Base-by-base conservation (phyloP, 2,329 filamentous ascomycete species). In the Trichophyton verrucosum region DNA sequence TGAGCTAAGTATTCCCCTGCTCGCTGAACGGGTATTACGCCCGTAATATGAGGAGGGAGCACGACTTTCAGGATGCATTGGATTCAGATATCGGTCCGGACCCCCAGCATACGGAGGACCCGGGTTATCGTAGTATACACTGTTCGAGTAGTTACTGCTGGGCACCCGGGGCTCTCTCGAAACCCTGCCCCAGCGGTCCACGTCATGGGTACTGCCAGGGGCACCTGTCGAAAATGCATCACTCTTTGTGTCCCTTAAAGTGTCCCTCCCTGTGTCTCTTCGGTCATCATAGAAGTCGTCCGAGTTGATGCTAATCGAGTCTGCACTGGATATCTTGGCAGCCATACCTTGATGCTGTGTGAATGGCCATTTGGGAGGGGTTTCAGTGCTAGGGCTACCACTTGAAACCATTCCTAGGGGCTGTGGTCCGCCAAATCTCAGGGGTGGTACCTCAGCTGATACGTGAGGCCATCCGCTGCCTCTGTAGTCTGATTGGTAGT, bases 361-460 rank as follows among this genome's bases (percentile, higher is more conserved):
- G 15, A 75, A 66, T n/a, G 66, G 68, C 22, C 69, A 65, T 11
- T 64, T 65, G 38, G 68, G 65, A 1, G 68, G 63, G 64, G 71
- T 65, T 63, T 73, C 72, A 2, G 76, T 74, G 47, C 70, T 76
- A n/a, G 76, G 75, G 61, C 74, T 77, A 22, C 74, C 74, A 15
- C 70, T 75, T 13, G 69, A 53, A 2, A 78, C 76, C 3, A 66
- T 69, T 11, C 72, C 75, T 4, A 77, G 65, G 1, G 74, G 73
- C 58, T 72, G 72, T 2, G 74, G 71, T 22, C 72, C 66, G 27
- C 74, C 71, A 9, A 77, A 65, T 64, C 71, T 71, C 24, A 75
- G 62, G 0, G 73, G 71, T 3, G 70, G 66, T 36, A 74, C 67
- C 13, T 69, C 68, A 4, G 67, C 63, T 11, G 69, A 68, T 62